These are phyloP conservation scores for Dicorynia guianensis DNA, from an alignment of 306 rosid species.

Conservation along the genomic window DNA sequence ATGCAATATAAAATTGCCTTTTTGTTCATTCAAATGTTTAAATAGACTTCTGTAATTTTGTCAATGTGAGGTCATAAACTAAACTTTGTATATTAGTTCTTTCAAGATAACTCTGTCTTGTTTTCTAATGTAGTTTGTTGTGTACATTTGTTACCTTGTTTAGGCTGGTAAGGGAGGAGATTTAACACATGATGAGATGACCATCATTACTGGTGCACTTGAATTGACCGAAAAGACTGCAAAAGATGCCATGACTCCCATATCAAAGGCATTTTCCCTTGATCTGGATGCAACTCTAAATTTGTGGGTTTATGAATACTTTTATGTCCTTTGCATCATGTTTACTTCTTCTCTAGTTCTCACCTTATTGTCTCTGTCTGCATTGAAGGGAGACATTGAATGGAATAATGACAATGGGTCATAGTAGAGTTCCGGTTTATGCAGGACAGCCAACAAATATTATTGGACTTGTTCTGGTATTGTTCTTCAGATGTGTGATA, in stretches of 20 bases:
- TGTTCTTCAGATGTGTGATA: conserved; percentile 20
- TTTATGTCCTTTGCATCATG: conserved; percentile 36
- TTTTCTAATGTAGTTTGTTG: conserved; percentile 34
- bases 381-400: conserved; percentile 82
- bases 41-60: conserved; percentile 16
- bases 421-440: conserved; percentile 96
- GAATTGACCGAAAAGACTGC: conserved; percentile 97
- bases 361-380: conserved; percentile 36
- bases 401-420: conserved; percentile 88
- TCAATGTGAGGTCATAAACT: conserved; percentile 18
- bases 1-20: conserved; percentile 9
- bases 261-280: conserved; percentile 94
- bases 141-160: conserved; percentile 38
- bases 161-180: conserved; percentile 99
- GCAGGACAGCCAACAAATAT: conserved; percentile 72
- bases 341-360: conserved; percentile 39
- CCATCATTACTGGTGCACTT: conserved; percentile 97
- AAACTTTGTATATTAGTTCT: neutral
- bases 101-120: conserved; percentile 25
- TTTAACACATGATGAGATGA: conserved; percentile 95
- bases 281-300: conserved; percentile 89
- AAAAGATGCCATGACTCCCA: conserved; percentile 98
- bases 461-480: conserved; percentile 95
- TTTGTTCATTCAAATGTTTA: conserved; percentile 28
- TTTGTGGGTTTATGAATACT: conserved; percentile 77